Conservation (phyloP, 352 stramenopile species). For the Thraustochytrium sp. region DNA sequence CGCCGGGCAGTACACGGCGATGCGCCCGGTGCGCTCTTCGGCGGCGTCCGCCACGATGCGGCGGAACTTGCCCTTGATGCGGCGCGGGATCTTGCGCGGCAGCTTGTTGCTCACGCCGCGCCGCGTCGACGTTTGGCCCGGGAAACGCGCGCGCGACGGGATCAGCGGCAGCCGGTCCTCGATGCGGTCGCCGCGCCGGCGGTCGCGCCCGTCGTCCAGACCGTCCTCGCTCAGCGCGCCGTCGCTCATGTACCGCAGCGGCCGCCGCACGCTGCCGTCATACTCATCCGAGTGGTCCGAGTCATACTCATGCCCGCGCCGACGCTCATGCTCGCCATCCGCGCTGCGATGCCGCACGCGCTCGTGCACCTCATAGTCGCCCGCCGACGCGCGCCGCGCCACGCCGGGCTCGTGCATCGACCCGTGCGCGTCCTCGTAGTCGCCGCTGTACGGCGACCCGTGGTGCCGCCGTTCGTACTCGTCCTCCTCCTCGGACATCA, state of each 20-base stretch:
- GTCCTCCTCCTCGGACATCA: neutral
- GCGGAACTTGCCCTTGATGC: slow-evolving; percentile 29
- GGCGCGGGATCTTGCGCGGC: slow-evolving; percentile 30
- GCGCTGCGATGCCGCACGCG: neutral
- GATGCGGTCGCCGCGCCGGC: neutral
- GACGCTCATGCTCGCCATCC: neutral
- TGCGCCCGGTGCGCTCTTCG: neutral
- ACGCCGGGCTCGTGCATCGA: neutral
- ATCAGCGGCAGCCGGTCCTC: neutral
- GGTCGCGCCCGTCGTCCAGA: neutral
- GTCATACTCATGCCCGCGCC: slow-evolving; percentile 5
- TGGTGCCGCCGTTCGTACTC: too few relatives aligned
- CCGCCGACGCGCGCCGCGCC: neutral
- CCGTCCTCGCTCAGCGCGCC: slow-evolving; percentile 4
- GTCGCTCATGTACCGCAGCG: neutral
- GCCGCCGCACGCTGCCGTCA: neutral
- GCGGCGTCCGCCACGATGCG: slow-evolving; percentile 1
- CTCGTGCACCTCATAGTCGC: neutral
- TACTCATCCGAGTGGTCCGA: slow-evolving; percentile 7
- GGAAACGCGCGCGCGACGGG: neutral
- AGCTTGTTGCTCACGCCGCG: slow-evolving; percentile 33
- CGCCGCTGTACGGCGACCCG: too few relatives aligned
- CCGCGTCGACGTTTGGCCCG: neutral
- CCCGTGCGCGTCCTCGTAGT: neutral
- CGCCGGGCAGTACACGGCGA: slow-evolving; percentile 9